These are phyloP conservation scores for Neoscytalidium dimidiatum DNA, from an alignment of 2,329 filamentous ascomycete genomes.

Conservation along the genomic window DNA sequence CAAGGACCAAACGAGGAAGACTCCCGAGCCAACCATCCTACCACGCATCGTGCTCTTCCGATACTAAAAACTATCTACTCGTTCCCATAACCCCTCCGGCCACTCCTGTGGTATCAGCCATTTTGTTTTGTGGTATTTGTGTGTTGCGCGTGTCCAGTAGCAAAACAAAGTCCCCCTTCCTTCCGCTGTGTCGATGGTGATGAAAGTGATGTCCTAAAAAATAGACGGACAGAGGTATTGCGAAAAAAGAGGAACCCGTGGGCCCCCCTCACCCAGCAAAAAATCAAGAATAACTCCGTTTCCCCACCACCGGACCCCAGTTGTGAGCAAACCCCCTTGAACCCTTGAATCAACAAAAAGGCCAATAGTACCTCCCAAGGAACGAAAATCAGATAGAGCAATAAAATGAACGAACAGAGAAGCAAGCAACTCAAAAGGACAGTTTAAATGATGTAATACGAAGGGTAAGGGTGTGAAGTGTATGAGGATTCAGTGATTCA, in stretches of 20 bases:
- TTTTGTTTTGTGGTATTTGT: constrained; percentile 16
- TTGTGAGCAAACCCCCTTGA: not conserved
- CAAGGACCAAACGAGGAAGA: not conserved
- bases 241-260: not conserved
- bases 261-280: not conserved
- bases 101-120: not conserved
- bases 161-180: constrained; percentile 1
- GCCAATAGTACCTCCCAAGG: constrained; percentile 11
- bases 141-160: constrained; percentile 1
- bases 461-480: constrained; percentile 6
- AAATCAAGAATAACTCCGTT: constrained; percentile 13
- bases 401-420: constrained; percentile 5
- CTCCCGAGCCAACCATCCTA: not conserved
- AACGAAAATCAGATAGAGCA: constrained; percentile 1
- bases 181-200: constrained; percentile 11
- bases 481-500: constrained; percentile 16
- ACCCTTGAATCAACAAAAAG: constrained; percentile 1
- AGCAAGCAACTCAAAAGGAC: not conserved
- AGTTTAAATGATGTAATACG: constrained; percentile 16
- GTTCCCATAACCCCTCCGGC: not conserved
- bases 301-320: constrained; percentile 9
- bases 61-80: constrained; percentile 15
- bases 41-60: not conserved
- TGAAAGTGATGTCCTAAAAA: constrained; percentile 10
- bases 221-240: constrained; percentile 13